Percentiles rank a stretch among this genome's conserved stretches.
phyloP scores from a whole-genome alignment of 306 rosid species.

The Trifolium repens region DNA sequence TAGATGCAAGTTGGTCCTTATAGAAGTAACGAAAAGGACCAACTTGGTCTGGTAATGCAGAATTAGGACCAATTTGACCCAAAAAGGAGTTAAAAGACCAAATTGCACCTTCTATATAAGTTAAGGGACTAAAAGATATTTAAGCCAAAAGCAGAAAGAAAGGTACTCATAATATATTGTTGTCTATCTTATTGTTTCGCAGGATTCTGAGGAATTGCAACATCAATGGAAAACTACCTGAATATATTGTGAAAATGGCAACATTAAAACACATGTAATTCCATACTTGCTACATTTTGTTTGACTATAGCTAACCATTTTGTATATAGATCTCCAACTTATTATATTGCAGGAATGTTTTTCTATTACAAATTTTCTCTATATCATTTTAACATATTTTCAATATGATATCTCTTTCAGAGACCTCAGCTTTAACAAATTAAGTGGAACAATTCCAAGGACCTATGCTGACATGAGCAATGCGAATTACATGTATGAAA shows the following conservation, averaged over 20 bases:
- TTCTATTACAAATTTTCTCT: neutral
- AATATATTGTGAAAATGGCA: conserved; percentile 45
- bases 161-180: neutral
- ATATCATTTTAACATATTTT: conserved; percentile 5
- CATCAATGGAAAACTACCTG: conserved; percentile 60
- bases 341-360: neutral
- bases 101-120: too few relatives aligned
- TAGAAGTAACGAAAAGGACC: too few relatives aligned
- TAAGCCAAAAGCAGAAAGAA: too few relatives aligned
- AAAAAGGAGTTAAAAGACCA: too few relatives aligned
- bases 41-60: too few relatives aligned
- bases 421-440: conserved; percentile 80
- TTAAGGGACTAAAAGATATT: too few relatives aligned
- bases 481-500: conserved; percentile 52
- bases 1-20: too few relatives aligned
- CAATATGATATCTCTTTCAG: conserved; percentile 45
- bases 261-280: conserved; percentile 49
- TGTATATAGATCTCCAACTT: neutral
- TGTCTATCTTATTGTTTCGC: conserved; percentile 36
- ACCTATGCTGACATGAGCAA: conserved; percentile 38
- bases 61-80: too few relatives aligned
- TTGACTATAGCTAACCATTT: too few relatives aligned
- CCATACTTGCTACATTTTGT: too few relatives aligned
- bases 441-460: conserved; percentile 64
- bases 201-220: conserved; percentile 79